Percentiles rank a stretch among this genome's conserved stretches.
Evolutionary conservation across 73 alveolate genomes (phyloP).

Genomic region (Paramecium sexaurelia): DNA sequence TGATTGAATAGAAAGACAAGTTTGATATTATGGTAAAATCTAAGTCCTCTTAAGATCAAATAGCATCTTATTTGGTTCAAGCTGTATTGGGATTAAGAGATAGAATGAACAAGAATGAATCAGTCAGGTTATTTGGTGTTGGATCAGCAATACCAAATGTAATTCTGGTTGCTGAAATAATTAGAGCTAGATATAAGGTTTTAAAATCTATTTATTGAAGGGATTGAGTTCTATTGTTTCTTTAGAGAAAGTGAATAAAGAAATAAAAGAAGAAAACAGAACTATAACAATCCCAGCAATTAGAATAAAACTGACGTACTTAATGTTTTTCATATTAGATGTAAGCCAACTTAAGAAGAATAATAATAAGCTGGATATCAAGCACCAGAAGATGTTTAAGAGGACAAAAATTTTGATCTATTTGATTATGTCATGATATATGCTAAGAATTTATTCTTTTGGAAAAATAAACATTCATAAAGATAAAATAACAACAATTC

Average conservation of each 20-base stretch:
- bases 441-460: background rate
- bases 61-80: background rate
- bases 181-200: background rate
- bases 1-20: background rate
- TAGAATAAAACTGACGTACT: background rate
- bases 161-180: conserved; percentile 6
- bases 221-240: background rate
- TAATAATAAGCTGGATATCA: background rate
- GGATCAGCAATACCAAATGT: conserved; percentile 2
- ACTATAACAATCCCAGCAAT: background rate
- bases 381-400: background rate
- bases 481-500: background rate
- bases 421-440: background rate
- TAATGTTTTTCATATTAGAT: background rate
- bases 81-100: background rate
- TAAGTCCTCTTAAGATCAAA: background rate
- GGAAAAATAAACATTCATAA: background rate
- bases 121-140: background rate
- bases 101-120: background rate
- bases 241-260: background rate
- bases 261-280: background rate
- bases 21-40: background rate
- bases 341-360: background rate
- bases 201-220: background rate
- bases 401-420: background rate